A percentile compares a stretch with the other conserved stretches of the same genome.
phyloP scores from a whole-genome alignment of 2,329 filamentous ascomycete genomes.

The Pseudogymnoascus sp. region DNA sequence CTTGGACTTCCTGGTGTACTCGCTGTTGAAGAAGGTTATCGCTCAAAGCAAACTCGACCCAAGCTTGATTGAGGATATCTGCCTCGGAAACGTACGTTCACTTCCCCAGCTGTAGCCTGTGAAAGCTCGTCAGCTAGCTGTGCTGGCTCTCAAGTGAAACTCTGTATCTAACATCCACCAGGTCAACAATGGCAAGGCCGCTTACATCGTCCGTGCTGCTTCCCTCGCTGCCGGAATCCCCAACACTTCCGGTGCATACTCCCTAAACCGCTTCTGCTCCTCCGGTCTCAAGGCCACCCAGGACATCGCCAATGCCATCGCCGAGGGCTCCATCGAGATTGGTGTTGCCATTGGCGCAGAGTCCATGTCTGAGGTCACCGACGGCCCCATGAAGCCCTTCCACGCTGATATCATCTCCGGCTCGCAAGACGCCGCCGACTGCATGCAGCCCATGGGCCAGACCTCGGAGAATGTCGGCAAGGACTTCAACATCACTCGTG shows the following conservation, averaged over 20 bases:
- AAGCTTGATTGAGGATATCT: conserved; percentile 78
- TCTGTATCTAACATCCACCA: conserved; percentile 26
- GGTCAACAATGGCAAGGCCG: conserved; percentile 78
- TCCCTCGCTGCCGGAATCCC: conserved; percentile 88
- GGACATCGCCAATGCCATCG: conserved; percentile 87
- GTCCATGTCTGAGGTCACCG: conserved; percentile 71
- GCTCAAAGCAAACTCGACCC: conserved; percentile 72
- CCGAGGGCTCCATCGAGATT: conserved; percentile 71
- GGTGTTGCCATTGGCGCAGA: conserved; percentile 87
- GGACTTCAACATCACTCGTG: conserved; percentile 78
- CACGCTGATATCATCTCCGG: conserved; percentile 66
- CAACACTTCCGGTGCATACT: conserved; percentile 74
- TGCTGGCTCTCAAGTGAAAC: conserved; percentile 3
- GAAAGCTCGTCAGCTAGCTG: conserved; percentile 22
- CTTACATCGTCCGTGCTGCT: conserved; percentile 86
- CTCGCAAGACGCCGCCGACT: conserved; percentile 70
- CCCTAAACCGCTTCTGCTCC: conserved; percentile 94
- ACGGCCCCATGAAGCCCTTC: conserved; percentile 65
- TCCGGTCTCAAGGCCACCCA: conserved; percentile 92
- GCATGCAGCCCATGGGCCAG: conserved; percentile 95
- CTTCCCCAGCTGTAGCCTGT: conserved; percentile 2
- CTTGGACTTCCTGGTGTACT: conserved; percentile 79
- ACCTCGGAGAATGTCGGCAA: conserved; percentile 92
- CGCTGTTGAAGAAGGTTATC: conserved; percentile 69
- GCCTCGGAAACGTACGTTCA: conserved; percentile 73